Percentiles rank a stretch among this genome's conserved stretches.
phyloP scores from a whole-genome alignment of 345 rosid genomes.

The Linum trigynum region DNA sequence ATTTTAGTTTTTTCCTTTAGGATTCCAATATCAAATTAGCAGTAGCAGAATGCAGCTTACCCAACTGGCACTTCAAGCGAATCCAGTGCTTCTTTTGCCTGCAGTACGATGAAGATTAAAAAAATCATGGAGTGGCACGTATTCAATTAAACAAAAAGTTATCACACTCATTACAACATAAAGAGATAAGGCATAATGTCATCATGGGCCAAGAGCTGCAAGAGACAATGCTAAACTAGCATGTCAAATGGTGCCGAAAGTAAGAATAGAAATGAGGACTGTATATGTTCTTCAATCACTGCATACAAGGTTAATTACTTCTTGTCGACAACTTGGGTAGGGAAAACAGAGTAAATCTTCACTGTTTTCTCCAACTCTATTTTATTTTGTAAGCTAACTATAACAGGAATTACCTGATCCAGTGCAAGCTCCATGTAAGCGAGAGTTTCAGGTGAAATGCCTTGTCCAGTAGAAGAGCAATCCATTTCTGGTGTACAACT shows the following conservation, averaged over 20 bases:
- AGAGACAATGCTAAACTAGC: neutral
- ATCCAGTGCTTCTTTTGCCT: slow-evolving; percentile 75
- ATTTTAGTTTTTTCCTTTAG: neutral
- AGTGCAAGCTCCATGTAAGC: slow-evolving; percentile 42
- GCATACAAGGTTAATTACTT: too few species aligned
- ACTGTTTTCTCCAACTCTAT: too few species aligned
- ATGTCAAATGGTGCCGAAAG: neutral
- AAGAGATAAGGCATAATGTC: neutral
- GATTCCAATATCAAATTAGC: neutral
- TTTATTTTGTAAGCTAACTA: neutral
- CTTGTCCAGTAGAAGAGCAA: neutral
- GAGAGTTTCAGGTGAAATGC: neutral
- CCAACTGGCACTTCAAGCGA: slow-evolving; percentile 81
- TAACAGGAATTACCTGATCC: slow-evolving; percentile 32
- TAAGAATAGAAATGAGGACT: too few species aligned
- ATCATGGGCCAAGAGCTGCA: neutral
- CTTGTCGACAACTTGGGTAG: too few species aligned
- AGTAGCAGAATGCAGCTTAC: slow-evolving; percentile 22
- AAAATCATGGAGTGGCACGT: neutral
- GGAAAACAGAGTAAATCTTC: too few species aligned
- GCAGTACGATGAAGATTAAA: slow-evolving; percentile 4
- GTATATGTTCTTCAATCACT: neutral
- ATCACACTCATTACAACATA: neutral
- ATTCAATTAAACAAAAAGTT: neutral
- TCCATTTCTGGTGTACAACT: neutral